A percentile compares a stretch with the other conserved stretches of the same genome.
Conservation (phyloP, 192 early-diverging fungal genomes). For the Phlyctochytrium arcticum region DNA sequence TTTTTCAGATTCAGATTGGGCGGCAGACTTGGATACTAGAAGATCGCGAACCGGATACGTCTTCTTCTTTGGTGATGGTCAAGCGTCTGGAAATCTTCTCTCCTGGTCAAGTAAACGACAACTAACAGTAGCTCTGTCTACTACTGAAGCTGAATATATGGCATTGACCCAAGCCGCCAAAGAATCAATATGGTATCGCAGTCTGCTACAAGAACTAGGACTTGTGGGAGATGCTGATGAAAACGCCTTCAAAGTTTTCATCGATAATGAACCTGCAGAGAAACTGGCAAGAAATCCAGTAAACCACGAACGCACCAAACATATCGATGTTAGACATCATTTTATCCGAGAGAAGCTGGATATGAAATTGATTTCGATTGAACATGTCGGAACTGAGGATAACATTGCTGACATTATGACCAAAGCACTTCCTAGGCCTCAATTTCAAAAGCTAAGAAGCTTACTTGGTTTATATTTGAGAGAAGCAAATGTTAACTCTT, state of each 20-base stretch:
- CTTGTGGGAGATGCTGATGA: no score
- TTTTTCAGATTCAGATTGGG: constrained; percentile 42
- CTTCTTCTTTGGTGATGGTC: no score
- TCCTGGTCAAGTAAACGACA: constrained; percentile 11
- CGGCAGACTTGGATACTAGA: constrained; percentile 18
- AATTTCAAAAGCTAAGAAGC: background rate
- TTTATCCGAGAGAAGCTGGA: constrained; percentile 26
- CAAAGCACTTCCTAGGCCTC: constrained; percentile 9
- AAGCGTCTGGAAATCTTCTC: no score
- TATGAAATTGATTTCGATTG: constrained; percentile 1
- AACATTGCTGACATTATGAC: constrained; percentile 27
- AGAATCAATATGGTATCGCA: constrained; percentile 6
- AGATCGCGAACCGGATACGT: constrained; percentile 29
- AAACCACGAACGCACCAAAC: constrained; percentile 24
- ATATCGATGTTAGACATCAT: constrained; percentile 32
- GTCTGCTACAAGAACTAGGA: constrained; percentile 1
- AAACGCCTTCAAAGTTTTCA: no score
- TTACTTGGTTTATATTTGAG: background rate
- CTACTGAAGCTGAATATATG: no score
- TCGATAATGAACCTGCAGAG: no score
- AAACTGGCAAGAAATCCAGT: constrained; percentile 15
- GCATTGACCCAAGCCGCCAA: background rate
- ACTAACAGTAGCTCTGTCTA: constrained; percentile 14
- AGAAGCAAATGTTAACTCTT: no score
- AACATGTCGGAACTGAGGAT: constrained; percentile 16